Evolutionary conservation across 495 filamentous ascomycete genomes (phyloP).

Genomic region (Trichocladium uniseriatum): DNA sequence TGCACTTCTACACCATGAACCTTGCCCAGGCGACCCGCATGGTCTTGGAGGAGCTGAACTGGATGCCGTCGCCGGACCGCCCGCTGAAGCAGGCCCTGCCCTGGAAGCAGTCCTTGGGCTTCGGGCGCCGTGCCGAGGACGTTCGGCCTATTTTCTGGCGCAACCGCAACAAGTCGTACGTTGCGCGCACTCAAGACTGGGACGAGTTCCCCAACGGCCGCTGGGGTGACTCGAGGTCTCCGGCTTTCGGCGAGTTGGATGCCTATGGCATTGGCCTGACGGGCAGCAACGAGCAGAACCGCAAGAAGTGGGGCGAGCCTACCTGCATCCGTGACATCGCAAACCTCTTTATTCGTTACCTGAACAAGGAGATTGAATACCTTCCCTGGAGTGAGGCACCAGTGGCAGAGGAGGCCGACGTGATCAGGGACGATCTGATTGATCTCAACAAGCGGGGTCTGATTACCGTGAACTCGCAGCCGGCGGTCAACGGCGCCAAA

Average conservation of each 20-base stretch:
- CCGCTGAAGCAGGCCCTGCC: slow-evolving; percentile 78
- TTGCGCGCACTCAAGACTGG: slow-evolving; percentile 94
- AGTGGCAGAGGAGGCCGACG: slow-evolving; percentile 69
- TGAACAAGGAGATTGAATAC: slow-evolving; percentile 67
- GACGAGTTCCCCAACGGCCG: slow-evolving; percentile 98
- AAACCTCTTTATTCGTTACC: slow-evolving; percentile 71
- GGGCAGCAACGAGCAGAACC: slow-evolving; percentile 94
- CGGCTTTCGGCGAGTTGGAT: slow-evolving; percentile 94
- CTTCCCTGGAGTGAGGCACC: slow-evolving; percentile 93
- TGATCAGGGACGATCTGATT: slow-evolving; percentile 66
- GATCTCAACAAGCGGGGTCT: slow-evolving; percentile 77
- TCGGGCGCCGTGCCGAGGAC: slow-evolving; percentile 84
- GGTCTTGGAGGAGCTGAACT: slow-evolving; percentile 79
- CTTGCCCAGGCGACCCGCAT: slow-evolving; percentile 87
- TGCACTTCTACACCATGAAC: slow-evolving; percentile 99
- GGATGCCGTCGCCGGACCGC: slow-evolving; percentile 64
- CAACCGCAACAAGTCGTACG: slow-evolving; percentile 90
- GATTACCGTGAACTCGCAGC: slow-evolving; percentile 96
- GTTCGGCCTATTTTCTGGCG: slow-evolving; percentile 99
- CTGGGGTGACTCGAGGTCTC: slow-evolving; percentile 96
- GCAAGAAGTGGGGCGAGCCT: slow-evolving; percentile 89
- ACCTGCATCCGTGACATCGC: slow-evolving; percentile 69
- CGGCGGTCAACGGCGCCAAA: slow-evolving; percentile 85
- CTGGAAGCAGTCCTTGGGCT: slow-evolving; percentile 87
- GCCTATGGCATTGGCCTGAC: slow-evolving; percentile 90